Conservation (phyloP, 2,329 filamentous ascomycete species). For the Paraphoma chrysanthemicola region DNA sequence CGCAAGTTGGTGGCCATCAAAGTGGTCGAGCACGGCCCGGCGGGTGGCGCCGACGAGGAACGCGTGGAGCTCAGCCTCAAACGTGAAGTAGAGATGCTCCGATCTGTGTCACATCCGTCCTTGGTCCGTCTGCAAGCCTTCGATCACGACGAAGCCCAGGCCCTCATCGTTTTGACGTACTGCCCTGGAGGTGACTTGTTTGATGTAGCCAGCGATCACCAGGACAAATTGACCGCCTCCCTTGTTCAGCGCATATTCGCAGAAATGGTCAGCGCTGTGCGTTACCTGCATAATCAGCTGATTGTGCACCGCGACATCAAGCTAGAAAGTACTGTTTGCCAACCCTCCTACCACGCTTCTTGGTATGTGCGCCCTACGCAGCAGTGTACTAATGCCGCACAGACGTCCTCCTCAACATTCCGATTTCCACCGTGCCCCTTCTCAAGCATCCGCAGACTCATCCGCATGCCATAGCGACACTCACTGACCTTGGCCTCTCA, state of each 20-base stretch:
- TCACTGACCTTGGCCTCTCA: constrained; percentile 91
- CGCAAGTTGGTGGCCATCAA: constrained; percentile 92
- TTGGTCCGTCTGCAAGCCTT: constrained; percentile 91
- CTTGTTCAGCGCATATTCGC: constrained; percentile 87
- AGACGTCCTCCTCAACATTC: constrained; percentile 93
- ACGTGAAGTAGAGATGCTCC: constrained; percentile 93
- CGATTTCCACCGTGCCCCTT: constrained; percentile 69
- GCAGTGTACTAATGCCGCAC: constrained; percentile 38
- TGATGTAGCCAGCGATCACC: constrained; percentile 80
- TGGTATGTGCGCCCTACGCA: constrained; percentile 30
- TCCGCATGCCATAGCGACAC: constrained; percentile 81
- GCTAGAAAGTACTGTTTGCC: constrained; percentile 79
- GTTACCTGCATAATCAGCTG: constrained; percentile 81
- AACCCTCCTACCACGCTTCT: constrained; percentile 12
- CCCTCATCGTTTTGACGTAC: constrained; percentile 86
- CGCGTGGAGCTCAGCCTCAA: constrained; percentile 92
- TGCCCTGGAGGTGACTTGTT: constrained; percentile 95
- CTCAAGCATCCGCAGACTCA: constrained; percentile 74
- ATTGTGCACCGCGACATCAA: constrained; percentile 99
- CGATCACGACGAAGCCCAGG: constrained; percentile 81
- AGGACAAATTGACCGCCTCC: constrained; percentile 69
- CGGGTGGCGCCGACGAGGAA: constrained; percentile 90
- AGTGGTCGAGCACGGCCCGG: constrained; percentile 92
- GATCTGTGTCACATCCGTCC: constrained; percentile 84
- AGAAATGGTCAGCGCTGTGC: constrained; percentile 83